phyloP scores from a whole-genome alignment of 805 yeast species.

The Schwanniomyces yamadae region DNA sequence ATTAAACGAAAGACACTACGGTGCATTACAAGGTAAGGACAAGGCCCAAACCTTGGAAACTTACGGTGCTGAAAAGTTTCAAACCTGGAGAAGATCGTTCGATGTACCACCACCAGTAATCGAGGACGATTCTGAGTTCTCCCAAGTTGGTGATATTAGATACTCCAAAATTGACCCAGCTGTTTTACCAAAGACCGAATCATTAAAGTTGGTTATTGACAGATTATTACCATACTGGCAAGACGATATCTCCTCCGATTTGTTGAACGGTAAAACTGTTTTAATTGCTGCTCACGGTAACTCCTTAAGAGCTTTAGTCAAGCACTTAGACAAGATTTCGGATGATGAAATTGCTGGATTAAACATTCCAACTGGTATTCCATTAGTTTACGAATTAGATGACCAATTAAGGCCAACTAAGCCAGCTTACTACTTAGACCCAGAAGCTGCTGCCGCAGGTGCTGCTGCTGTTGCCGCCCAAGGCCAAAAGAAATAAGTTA shows the following conservation, averaged over 20 bases:
- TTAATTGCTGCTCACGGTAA: constrained; percentile 97
- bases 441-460: constrained; percentile 99
- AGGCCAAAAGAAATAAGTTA: constrained; percentile 52
- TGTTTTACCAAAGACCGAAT: constrained; percentile 91
- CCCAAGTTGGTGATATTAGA: constrained; percentile 84
- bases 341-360: constrained; percentile 90
- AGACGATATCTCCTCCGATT: constrained; percentile 82
- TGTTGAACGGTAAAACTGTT: constrained; percentile 85
- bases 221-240: constrained; percentile 97
- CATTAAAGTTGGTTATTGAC: constrained; percentile 91
- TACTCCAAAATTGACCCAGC: constrained; percentile 81
- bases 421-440: constrained; percentile 95
- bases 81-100: constrained; percentile 95
- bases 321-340: constrained; percentile 91
- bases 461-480: constrained; percentile 99
- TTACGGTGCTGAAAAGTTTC: constrained; percentile 91
- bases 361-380: constrained; percentile 98
- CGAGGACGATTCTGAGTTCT: constrained; percentile 72
- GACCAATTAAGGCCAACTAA: constrained; percentile 82
- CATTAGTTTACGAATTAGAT: constrained; percentile 94
- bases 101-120: constrained; percentile 95
- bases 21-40: constrained; percentile 98
- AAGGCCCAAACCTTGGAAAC: constrained; percentile 87
- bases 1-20: constrained; percentile 98
- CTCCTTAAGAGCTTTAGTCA: constrained; percentile 94